Evolutionary conservation across 140 eudicot species (phyloP), one percentile per base, ranked within the genome.

Genomic region (Bidens hawaiensis): DNA sequence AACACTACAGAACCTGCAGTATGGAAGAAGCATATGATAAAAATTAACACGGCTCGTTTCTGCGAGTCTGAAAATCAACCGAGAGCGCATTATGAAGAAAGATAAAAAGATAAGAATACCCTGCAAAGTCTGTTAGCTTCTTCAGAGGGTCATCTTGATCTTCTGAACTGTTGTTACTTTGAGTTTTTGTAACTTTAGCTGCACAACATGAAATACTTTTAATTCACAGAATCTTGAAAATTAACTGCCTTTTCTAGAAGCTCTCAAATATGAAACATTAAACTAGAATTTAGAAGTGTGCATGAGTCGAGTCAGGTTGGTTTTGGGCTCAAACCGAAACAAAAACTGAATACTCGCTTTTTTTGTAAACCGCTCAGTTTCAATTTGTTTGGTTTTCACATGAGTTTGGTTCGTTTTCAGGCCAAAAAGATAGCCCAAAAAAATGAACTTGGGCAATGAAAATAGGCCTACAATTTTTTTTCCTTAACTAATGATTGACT

Each of bases 1-100:
- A n/a, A n/a, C 72, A 82, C 95, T 42, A 73, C 84, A 62, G 89
- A n/a, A 71, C 84, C 97, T 90, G 85, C 79, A 77, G 62, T 40
- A 69, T 25, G 23, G 64, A 10, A 34, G 21, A 26, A 13, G 23
- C 69, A 50, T 24, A 70, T 23, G 30, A 49, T 9, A 10, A 49
- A 49, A 8, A 22, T 49, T 49, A n/a, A 27, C 46, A 47, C 42
- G 15, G 19, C 56, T 19, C 4, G 14, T 48, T 31, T 27, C 58
- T 7, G 4, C 6, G 57, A 28, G 28, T 47, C 4, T 38, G 12
- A 34, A 34, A 1, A 18, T 22, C 30, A 50, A 50, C 56, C 30
- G 0, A 22, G 42, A 42, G 38, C 24, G 23, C 42, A 11, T n/a
- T 31, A 3, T 2, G 5, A 9, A 30, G 36, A 30, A 1, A 9